phyloP scores from a whole-genome alignment of 257 asterid genomes.

The Echites panduratus region DNA sequence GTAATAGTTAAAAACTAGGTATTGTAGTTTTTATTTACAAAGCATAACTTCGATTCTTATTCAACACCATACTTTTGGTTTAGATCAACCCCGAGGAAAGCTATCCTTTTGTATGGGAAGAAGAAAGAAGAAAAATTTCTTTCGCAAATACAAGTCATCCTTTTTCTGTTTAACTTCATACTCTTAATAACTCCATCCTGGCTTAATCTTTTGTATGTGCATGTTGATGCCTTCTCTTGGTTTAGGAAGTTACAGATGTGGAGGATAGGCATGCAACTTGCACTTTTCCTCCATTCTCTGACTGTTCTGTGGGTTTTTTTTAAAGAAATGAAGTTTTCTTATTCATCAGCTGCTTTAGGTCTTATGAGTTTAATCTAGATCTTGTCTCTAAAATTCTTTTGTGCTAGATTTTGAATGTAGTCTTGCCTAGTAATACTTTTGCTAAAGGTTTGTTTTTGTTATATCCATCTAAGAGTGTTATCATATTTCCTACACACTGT shows the following conservation, averaged over 20 bases:
- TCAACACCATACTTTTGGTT: neutral
- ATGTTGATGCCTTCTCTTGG: neutral
- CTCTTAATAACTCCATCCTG: neutral
- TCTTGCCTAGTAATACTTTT: neutral
- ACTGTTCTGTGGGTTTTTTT: neutral
- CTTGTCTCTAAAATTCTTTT: neutral
- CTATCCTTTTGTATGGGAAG: neutral
- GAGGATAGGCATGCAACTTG: neutral
- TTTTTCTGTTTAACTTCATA: neutral
- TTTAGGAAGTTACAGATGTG: neutral
- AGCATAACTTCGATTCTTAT: conserved; percentile 2
- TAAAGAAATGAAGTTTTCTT: neutral
- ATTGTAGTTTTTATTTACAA: neutral
- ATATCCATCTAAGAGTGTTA: neutral
- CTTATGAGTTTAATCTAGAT: neutral
- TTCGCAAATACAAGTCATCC: neutral
- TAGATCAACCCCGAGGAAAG: neutral
- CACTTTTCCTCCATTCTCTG: neutral
- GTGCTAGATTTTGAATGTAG: neutral
- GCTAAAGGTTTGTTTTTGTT: neutral
- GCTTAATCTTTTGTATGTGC: neutral
- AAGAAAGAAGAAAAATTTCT: neutral
- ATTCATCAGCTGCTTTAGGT: neutral
- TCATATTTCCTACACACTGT: neutral
- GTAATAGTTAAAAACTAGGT: neutral